Base-by-base conservation (phyloP, 2,329 filamentous ascomycete species). In the Tolypocladium guangdongense region DNA sequence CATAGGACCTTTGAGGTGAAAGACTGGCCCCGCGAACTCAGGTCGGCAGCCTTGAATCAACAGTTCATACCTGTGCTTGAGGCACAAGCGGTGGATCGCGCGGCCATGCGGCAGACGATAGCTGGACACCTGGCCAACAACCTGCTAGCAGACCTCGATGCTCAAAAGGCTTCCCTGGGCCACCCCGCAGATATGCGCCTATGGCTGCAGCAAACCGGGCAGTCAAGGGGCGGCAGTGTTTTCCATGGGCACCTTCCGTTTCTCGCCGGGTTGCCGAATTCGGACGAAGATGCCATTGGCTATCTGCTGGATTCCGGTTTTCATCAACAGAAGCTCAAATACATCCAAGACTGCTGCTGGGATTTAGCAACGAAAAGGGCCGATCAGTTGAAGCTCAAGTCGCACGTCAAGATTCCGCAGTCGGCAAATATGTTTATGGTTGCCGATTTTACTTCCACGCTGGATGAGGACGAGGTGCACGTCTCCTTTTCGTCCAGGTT, bases 1-100 rank as follows among this genome's bases (percentile, higher is more conserved):
- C 75, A 86, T 46, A 73, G 83, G 2, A 87, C 82, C 0, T 82
- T 91, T 27, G 86, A 90, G 57, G 74, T 90, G 6, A 71, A 78
- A 4, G 74, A 71, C 24, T 69, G 60, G 59, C 53, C 68, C 1
- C 60, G 53, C 18, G 60, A 66, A 36, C 33, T 63, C 5, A 57
- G 64, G 14, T 67, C 80, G 0, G 81, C 83, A 0, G 70, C 73
- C 0, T 68, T 91, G 0, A 88, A 90, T 60, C 68, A 78, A 1
- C 84, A 88, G 32, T 82, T 90, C 50, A 75, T 92, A 2, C 80
- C 83, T 0, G 80, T 92, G 0, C 68, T 92, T 0, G 72, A 82
- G 20, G 79, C 86, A 36, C 74, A 82, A 33, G 79, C 84, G 0
- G 71, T 74, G 0, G 60, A 80, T 11, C 63, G 63, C 14, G 11